A percentile compares a stretch with the other conserved stretches of the same genome.
Evolutionary conservation across 2,329 filamentous ascomycete genomes (phyloP).

Genomic region (Monilinia fructigena): DNA sequence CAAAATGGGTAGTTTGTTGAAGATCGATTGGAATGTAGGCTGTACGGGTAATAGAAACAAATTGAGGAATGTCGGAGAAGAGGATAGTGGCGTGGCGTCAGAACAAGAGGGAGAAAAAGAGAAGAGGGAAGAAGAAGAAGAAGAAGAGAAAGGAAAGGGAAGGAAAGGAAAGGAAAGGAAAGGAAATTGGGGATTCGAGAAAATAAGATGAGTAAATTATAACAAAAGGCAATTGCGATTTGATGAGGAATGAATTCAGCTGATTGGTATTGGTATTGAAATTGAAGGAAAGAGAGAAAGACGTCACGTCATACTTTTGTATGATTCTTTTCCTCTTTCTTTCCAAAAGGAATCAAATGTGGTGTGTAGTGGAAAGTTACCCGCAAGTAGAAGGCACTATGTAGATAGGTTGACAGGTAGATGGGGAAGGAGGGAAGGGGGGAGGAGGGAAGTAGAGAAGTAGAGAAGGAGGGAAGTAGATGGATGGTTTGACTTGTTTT

Average conservation of each 20-base stretch:
- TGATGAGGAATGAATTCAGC: too few relatives aligned
- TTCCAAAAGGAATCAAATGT: neutral
- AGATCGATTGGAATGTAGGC: constrained; percentile 21
- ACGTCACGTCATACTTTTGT: constrained; percentile 17
- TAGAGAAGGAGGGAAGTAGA: too few relatives aligned
- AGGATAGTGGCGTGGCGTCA: neutral
- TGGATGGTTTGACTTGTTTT: too few relatives aligned
- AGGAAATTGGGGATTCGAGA: neutral
- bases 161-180: too few relatives aligned
- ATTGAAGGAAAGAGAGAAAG: neutral
- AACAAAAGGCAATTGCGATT: neutral
- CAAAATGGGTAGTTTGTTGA: constrained; percentile 20
- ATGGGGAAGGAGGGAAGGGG: too few relatives aligned
- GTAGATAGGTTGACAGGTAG: too few relatives aligned
- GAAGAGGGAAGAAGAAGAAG: too few relatives aligned
- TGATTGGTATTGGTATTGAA: neutral
- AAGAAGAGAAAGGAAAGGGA: too few relatives aligned
- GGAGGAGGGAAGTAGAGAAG: too few relatives aligned
- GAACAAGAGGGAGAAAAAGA: too few relatives aligned
- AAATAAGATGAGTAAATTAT: neutral
- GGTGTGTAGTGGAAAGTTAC: too few relatives aligned
- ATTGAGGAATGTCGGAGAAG: constrained; percentile 8
- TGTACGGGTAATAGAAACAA: constrained; percentile 16
- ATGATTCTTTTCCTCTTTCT: neutral
- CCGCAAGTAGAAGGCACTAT: neutral